Conservation (phyloP, 2,329 filamentous ascomycete species). For the Neurospora crassa region DNA sequence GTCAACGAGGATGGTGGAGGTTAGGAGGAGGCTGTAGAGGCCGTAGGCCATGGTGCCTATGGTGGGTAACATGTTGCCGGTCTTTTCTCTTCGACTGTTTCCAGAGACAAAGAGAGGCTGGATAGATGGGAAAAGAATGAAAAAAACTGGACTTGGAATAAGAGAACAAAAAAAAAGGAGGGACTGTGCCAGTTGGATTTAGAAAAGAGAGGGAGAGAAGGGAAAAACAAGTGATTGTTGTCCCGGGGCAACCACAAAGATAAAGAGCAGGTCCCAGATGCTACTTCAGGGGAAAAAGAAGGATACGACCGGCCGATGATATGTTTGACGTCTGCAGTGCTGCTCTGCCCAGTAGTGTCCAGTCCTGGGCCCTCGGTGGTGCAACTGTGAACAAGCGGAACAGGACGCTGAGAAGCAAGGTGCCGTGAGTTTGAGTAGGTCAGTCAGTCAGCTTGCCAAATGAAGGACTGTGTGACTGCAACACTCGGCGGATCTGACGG, state of each 20-base stretch:
- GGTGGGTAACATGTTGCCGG: neutral
- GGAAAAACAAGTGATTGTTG: neutral
- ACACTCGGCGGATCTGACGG: neutral
- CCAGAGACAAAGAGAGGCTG: neutral
- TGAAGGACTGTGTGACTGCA: neutral
- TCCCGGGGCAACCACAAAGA: neutral
- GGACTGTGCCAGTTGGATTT: neutral
- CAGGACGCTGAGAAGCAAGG: neutral
- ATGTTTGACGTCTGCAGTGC: neutral
- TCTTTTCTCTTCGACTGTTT: neutral
- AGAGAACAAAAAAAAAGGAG: neutral
- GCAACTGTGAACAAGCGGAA: neutral
- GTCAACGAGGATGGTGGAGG: neutral
- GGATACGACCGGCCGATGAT: neutral
- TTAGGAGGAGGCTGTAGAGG: neutral
- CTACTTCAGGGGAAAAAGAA: neutral
- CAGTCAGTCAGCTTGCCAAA: neutral
- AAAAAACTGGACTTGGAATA: neutral
- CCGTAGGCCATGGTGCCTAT: neutral
- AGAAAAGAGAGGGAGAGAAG: neutral
- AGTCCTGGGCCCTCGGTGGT: neutral
- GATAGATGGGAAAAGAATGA: neutral
- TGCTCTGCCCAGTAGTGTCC: neutral
- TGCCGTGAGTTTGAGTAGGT: neutral
- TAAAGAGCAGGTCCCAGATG: neutral